phyloP scores from a whole-genome alignment of 495 filamentous ascomycete species.

The Annulohypoxylon maeteangense region DNA sequence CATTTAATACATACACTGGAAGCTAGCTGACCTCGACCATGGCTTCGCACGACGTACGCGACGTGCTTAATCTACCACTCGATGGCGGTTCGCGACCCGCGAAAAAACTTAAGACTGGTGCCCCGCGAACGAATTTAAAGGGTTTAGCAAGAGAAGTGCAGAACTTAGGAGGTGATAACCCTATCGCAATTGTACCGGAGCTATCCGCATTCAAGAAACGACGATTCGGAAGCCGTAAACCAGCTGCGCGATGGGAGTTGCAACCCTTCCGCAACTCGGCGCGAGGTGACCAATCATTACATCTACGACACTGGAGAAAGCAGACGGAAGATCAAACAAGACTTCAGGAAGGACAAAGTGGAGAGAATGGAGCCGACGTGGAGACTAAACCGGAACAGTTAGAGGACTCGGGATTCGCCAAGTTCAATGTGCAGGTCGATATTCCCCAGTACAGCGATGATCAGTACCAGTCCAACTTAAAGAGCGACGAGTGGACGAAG shows the following conservation, averaged over 20 bases:
- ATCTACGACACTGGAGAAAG: conserved; percentile 75
- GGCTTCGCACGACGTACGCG: conserved; percentile 85
- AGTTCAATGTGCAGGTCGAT: conserved; percentile 82
- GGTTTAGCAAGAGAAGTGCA: conserved; percentile 68
- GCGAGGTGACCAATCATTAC: conserved; percentile 60
- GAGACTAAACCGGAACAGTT: conserved; percentile 40
- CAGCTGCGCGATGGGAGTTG: conserved; percentile 66
- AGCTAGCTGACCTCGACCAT: conserved; percentile 56
- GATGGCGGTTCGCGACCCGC: conserved; percentile 67
- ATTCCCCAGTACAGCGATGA: conserved; percentile 84
- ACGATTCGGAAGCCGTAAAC: conserved; percentile 67
- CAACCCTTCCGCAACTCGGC: conserved; percentile 66
- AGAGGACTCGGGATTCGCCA: conserved; percentile 70
- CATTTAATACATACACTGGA: background rate
- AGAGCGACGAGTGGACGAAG: conserved; percentile 81
- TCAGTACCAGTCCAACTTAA: conserved; percentile 81
- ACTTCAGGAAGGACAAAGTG: conserved; percentile 27
- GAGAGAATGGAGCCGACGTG: conserved; percentile 20
- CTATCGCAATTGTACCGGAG: conserved; percentile 60
- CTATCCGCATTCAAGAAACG: conserved; percentile 60
- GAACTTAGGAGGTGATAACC: conserved; percentile 65
- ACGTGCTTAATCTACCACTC: conserved; percentile 85
- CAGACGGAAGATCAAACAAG: conserved; percentile 52
- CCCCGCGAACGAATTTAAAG: conserved; percentile 72
- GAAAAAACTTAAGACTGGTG: conserved; percentile 81